Evolutionary conservation across 106 monocot genomes (phyloP).

Genomic region (Acorus calamus): DNA sequence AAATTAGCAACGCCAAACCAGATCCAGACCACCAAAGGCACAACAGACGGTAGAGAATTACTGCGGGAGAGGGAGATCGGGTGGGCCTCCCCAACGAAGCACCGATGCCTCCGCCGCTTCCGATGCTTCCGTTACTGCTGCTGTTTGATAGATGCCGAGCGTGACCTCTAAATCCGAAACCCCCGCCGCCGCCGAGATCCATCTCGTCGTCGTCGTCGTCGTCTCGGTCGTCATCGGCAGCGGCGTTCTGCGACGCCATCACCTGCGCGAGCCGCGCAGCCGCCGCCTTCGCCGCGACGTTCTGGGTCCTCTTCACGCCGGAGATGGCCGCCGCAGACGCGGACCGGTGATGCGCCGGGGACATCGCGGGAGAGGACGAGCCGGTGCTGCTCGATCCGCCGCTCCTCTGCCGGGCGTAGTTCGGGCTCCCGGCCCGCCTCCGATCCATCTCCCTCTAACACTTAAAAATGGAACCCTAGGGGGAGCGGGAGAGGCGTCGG

Average conservation of each 20-base stretch:
- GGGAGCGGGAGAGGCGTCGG: not conserved
- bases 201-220: constrained; percentile 24
- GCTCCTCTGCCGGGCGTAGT: constrained; percentile 53
- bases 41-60: not conserved
- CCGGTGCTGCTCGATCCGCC: constrained; percentile 48
- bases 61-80: constrained; percentile 42
- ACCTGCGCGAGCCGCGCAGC: constrained; percentile 75
- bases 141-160: constrained; percentile 7
- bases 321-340: constrained; percentile 24
- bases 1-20: constrained; percentile 15
- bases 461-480: not conserved
- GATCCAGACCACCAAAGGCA: not conserved
- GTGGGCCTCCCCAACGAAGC: constrained; percentile 13
- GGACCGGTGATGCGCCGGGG: constrained; percentile 49
- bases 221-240: constrained; percentile 38
- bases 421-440: constrained; percentile 49
- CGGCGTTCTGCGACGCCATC: constrained; percentile 62
- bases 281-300: constrained; percentile 68
- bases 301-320: constrained; percentile 48
- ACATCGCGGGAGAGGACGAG: constrained; percentile 45
- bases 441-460: constrained; percentile 31
- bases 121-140: constrained; percentile 6
- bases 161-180: constrained; percentile 2
- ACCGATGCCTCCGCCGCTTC: not conserved
- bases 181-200: constrained; percentile 1